Evolutionary conservation across 768 basidiomycete species (phyloP).

Genomic region (Fomitopsis pulvina): DNA sequence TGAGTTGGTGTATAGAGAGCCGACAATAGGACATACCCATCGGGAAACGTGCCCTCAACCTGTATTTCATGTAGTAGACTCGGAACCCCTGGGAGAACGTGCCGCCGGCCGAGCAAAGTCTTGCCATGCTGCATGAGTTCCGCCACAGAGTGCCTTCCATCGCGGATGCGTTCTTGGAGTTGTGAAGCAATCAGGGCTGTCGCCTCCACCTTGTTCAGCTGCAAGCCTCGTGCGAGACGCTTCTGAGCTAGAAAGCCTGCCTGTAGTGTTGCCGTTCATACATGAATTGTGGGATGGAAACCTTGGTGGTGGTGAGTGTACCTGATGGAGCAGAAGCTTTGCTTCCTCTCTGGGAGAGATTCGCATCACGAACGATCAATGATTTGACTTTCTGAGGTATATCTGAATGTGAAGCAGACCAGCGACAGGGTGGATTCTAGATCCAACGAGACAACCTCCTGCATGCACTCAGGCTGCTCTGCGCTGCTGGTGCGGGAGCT

Average conservation of each 20-base stretch:
- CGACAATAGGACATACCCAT: conserved; percentile 49
- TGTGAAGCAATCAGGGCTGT: conserved; percentile 87
- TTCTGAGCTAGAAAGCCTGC: conserved; percentile 89
- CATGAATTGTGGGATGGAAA: not conserved
- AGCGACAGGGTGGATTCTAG: not conserved
- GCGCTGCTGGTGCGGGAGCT: no score
- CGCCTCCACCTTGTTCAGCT: conserved; percentile 83
- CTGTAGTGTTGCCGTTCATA: conserved; percentile 30
- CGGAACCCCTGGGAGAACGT: conserved; percentile 82
- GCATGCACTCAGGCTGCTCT: no score
- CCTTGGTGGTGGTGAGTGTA: no score
- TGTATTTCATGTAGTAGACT: conserved; percentile 79
- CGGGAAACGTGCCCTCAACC: conserved; percentile 88
- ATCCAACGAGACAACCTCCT: no score
- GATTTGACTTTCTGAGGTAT: not conserved
- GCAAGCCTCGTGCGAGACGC: conserved; percentile 87
- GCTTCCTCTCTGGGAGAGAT: conserved; percentile 70
- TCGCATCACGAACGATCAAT: conserved; percentile 39
- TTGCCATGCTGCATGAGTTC: conserved; percentile 95
- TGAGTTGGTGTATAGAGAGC: not conserved
- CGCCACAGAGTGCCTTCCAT: conserved; percentile 80
- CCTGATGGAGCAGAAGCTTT: conserved; percentile 71
- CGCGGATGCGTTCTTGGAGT: conserved; percentile 89
- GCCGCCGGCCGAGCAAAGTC: conserved; percentile 76
- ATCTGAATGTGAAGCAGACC: not conserved